These are phyloP conservation scores for Macadamia integrifolia DNA, from an alignment of 164 flowering plant species.

Conservation along the genomic window DNA sequence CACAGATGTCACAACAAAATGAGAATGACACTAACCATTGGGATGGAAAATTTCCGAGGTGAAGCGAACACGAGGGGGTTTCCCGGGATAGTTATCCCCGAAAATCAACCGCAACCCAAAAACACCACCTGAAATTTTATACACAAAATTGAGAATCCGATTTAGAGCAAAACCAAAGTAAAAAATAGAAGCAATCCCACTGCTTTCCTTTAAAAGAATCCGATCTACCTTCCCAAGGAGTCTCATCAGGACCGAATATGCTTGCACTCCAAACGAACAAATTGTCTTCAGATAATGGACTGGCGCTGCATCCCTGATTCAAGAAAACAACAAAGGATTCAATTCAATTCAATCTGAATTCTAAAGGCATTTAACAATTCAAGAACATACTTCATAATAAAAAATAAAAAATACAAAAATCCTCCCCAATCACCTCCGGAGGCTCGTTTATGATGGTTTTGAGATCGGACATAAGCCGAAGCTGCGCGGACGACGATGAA, in stretches of 20 bases:
- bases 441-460: slow-evolving; percentile 48
- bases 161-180: neutral
- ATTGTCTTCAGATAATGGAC: slow-evolving; percentile 43
- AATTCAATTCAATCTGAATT: neutral
- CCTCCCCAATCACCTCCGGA: slow-evolving; percentile 31
- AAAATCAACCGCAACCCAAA: slow-evolving; percentile 41
- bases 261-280: slow-evolving; percentile 55
- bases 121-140: slow-evolving; percentile 38
- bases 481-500: slow-evolving; percentile 45
- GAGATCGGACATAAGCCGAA: slow-evolving; percentile 55
- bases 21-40: slow-evolving; percentile 29
- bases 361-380: neutral
- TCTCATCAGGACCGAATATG: slow-evolving; percentile 50
- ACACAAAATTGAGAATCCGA: slow-evolving; percentile 4
- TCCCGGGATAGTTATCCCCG: slow-evolving; percentile 40
- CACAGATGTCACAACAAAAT: neutral
- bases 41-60: slow-evolving; percentile 51
- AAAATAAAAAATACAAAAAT: neutral
- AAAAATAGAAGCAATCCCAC: neutral
- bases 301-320: slow-evolving; percentile 50
- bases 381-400: no score
- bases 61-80: slow-evolving; percentile 51
- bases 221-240: slow-evolving; percentile 50
- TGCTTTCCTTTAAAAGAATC: neutral
- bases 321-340: neutral